A percentile compares a stretch with the other conserved stretches of the same genome.
Conservation (phyloP, 192 early-diverging fungal species). For the Podila epicladia region DNA sequence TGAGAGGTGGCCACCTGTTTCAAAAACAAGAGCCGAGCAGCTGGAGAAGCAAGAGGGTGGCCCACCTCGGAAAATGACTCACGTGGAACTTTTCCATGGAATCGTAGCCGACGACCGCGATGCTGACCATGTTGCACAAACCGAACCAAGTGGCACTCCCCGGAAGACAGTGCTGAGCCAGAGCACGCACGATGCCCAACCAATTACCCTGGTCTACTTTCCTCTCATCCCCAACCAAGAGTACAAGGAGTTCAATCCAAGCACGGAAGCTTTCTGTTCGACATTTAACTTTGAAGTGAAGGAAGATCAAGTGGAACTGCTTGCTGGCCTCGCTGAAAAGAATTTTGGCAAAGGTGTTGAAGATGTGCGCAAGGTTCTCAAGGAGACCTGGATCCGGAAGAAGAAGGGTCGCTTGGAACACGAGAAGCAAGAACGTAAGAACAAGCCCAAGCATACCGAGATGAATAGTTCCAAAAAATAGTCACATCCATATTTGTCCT, state of each 20-base stretch:
- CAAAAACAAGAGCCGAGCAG: slow-evolving; percentile 38
- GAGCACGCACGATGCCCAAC: slow-evolving; percentile 18
- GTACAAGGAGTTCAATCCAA: slow-evolving; percentile 72
- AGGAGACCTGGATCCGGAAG: slow-evolving; percentile 49
- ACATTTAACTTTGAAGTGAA: slow-evolving; percentile 79
- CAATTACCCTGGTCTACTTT: slow-evolving; percentile 67
- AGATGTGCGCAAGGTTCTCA: slow-evolving; percentile 45
- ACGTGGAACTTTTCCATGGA: slow-evolving; percentile 50
- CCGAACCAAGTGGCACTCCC: slow-evolving; percentile 18
- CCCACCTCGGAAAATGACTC: slow-evolving; percentile 61
- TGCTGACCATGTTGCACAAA: slow-evolving; percentile 45
- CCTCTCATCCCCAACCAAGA: slow-evolving; percentile 70
- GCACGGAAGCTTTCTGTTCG: slow-evolving; percentile 67
- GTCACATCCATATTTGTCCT: neutral
- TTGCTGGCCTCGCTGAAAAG: slow-evolving; percentile 65
- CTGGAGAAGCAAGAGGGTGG: slow-evolving; percentile 37
- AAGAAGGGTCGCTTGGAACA: slow-evolving; percentile 27
- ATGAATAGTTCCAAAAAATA: neutral
- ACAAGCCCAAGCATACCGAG: neutral
- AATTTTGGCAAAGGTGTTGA: slow-evolving; percentile 50
- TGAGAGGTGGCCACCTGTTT: slow-evolving; percentile 63
- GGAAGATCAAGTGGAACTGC: slow-evolving; percentile 67
- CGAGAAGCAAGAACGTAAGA: slow-evolving; percentile 21
- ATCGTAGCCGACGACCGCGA: slow-evolving; percentile 51
- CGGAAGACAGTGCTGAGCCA: neutral